Base-by-base conservation (phyloP, 2,329 filamentous ascomycete genomes). In the Coniochaeta sp. region DNA sequence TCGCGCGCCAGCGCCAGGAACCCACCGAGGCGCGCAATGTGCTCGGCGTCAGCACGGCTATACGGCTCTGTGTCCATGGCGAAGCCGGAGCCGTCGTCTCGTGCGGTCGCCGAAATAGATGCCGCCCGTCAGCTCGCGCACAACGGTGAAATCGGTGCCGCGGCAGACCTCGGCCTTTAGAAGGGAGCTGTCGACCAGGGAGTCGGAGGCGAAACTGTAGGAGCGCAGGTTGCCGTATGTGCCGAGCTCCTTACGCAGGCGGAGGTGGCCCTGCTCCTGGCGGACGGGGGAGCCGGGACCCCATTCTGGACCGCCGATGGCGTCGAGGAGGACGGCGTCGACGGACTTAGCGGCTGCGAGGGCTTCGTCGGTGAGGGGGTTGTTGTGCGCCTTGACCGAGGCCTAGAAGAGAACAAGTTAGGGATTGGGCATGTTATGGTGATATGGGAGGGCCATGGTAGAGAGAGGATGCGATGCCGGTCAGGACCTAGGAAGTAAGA, bases 251-350 rank as follows among this genome's bases (percentile, higher is more conserved):
- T 96, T 97, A 77, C 93, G 91, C 59, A 98, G 89, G 67, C 81
- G 85, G 63, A 98, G 88, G 69, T 98, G 87, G 63, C 93, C 93
- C 77, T 97, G 91, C 75, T 98, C 93, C 1, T 93, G 93, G 52
- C 93, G 90, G 64, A 97, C 89, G 61, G 86, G 67, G 71, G 69
- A 77, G 66, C 90, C 91, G 34, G 91, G 95, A 63, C 93, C 93
- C 91, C 93, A 98, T 91, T 97, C 76, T 16, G 95, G 93, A n/a
- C 93, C 93, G 67, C 93, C 93, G 70, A 98, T 96, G 67, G 93
- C 91, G 67, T 93, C 93, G 59, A 98, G 87, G 62, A 98, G 87
- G 62, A 98, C 89, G 43, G 93, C 93, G 74, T 96, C 89, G 64
- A 93, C 92, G 58, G 83, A 80, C 76, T 96, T 93, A 66, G 91